Percentiles rank a stretch among this genome's conserved stretches.
Conservation (phyloP, 495 filamentous ascomycete genomes). For the Podospora tetraspora region DNA sequence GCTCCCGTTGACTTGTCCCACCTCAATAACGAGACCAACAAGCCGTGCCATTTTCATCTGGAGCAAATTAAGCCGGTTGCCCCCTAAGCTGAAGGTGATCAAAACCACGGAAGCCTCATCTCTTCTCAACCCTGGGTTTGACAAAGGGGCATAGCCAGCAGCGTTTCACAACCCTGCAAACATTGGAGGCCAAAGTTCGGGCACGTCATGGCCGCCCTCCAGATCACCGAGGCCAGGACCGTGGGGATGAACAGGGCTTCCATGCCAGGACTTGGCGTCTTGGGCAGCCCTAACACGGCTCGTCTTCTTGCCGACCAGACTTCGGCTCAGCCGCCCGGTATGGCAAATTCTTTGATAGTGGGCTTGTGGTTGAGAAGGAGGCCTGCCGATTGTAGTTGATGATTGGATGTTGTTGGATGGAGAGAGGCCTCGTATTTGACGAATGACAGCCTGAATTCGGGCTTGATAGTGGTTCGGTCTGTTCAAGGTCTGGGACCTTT, state of each 20-base stretch:
- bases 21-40: neutral
- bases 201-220: neutral
- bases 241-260: neutral
- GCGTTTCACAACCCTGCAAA: slow-evolving; percentile 10
- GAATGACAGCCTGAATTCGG: neutral
- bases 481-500: neutral
- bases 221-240: neutral
- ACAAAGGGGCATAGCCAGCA: slow-evolving; percentile 4
- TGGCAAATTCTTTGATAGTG: neutral
- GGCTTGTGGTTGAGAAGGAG: neutral
- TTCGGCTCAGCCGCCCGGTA: neutral
- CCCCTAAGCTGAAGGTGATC: neutral
- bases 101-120: neutral
- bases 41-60: neutral
- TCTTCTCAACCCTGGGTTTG: neutral
- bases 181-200: neutral
- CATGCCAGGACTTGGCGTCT: neutral
- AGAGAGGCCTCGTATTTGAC: neutral
- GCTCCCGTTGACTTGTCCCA: neutral
- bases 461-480: neutral
- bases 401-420: neutral
- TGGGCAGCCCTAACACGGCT: neutral
- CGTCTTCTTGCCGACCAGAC: neutral
- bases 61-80: neutral
- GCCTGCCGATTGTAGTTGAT: neutral